phyloP scores from a whole-genome alignment of 805 yeast genomes.

The Lachancea lanzarotensis region DNA sequence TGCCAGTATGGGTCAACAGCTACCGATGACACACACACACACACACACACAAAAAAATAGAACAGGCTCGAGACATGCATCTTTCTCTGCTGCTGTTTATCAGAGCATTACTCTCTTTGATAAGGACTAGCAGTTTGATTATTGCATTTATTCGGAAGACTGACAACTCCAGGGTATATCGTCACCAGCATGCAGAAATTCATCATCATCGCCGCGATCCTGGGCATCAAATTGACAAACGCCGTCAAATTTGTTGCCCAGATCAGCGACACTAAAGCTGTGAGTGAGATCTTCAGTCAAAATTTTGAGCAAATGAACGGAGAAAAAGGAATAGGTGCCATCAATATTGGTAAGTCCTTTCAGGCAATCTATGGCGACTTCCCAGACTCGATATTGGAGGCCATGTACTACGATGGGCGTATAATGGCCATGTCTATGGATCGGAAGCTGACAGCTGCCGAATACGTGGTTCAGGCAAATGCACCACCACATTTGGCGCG shows the following conservation, averaged over 20 bases:
- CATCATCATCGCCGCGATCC: background rate
- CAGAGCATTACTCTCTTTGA: too few species aligned
- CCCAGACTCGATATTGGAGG: conserved; percentile 24
- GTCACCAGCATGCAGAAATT: background rate
- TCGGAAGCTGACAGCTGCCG: conserved; percentile 32
- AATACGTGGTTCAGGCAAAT: conserved; percentile 30
- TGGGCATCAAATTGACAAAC: background rate
- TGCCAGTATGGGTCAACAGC: too few species aligned
- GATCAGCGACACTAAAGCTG: background rate
- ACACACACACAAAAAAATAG: background rate
- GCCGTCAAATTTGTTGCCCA: conserved; percentile 3
- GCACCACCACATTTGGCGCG: conserved; percentile 68
- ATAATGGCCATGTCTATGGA: conserved; percentile 35
- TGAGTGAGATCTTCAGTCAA: conserved; percentile 2
- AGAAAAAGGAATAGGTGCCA: conserved; percentile 14
- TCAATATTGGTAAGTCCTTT: conserved; percentile 29
- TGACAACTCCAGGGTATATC: conserved; percentile 1
- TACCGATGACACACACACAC: too few species aligned
- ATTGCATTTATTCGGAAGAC: too few species aligned
- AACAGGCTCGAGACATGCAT: too few species aligned
- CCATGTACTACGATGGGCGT: conserved; percentile 32
- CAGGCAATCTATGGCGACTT: conserved; percentile 36
- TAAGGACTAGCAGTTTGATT: too few species aligned
- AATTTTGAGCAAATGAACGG: conserved; percentile 4
- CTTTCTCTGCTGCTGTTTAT: too few species aligned